Conservation (phyloP, 2,329 filamentous ascomycete species). For the Basipetospora chlamydospora region DNA sequence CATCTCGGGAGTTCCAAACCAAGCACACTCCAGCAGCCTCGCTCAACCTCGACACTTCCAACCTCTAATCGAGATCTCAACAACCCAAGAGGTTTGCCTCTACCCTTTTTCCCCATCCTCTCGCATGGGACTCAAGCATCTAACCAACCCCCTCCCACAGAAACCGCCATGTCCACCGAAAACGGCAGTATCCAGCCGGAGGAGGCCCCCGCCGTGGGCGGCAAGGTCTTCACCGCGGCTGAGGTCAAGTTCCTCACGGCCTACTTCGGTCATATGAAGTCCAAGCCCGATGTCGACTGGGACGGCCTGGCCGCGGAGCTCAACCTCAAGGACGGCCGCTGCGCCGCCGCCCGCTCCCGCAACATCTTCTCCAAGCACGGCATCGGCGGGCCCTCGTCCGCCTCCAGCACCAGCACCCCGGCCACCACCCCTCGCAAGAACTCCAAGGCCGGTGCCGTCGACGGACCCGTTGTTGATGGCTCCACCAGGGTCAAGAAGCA, state of each 20-base stretch:
- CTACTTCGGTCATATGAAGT: slow-evolving; percentile 25
- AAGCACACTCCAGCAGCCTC: too few relatives aligned
- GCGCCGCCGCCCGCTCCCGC: slow-evolving; percentile 26
- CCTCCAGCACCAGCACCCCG: slow-evolving; percentile 11
- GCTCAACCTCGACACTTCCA: too few relatives aligned
- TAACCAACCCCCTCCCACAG: too few relatives aligned
- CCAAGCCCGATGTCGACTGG: slow-evolving; percentile 26
- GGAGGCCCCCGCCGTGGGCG: too few relatives aligned
- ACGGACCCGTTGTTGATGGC: slow-evolving; percentile 7
- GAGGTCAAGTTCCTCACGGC: slow-evolving; percentile 14
- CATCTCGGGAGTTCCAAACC: too few relatives aligned
- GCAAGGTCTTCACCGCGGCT: slow-evolving; percentile 14
- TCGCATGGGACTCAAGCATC: too few relatives aligned
- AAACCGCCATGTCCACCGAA: too few relatives aligned
- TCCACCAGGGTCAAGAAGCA: slow-evolving; percentile 19
- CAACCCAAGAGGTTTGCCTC: too few relatives aligned
- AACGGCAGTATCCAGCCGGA: too few relatives aligned
- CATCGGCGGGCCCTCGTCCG: slow-evolving; percentile 23
- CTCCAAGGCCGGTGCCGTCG: slow-evolving; percentile 13
- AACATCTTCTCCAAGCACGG: slow-evolving; percentile 24
- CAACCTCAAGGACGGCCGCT: slow-evolving; percentile 25
- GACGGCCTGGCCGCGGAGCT: slow-evolving; percentile 20
- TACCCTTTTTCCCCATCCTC: too few relatives aligned
- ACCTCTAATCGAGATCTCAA: too few relatives aligned
- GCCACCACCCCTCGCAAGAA: too few relatives aligned